Evolutionary conservation across 495 filamentous ascomycete genomes (phyloP), one percentile per base, ranked within the genome.

Genomic region (Sordaria brevicollis): DNA sequence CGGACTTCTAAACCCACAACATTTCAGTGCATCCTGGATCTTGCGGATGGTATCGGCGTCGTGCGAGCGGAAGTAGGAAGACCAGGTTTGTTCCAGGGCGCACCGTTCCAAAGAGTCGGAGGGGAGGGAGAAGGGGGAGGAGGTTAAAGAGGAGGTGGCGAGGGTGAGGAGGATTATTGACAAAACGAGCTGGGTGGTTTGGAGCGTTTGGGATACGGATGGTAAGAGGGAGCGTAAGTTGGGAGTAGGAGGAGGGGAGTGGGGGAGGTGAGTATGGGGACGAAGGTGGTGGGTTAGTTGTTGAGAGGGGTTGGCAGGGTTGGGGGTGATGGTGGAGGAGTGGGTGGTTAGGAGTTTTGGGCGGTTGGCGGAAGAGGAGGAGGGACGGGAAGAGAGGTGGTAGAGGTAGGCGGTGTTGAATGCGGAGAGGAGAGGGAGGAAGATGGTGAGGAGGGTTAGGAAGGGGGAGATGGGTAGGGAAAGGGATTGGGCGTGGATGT

Each of bases 1-100:
- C 5, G 83, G 73, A 25, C 81, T 84, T 34, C 80, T 79, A 13
- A 90, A 79, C 3, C 90, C 90, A 70, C 90, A 93, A 77, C 90
- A 93, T 9, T 83, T 73, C 41, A 91, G 83, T 0, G 79, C 72
- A 75, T 92, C 87, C 69, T 93, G 89, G 70, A 93, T 90, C 9
- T 76, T 65, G 65, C 85, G 78, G 68, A 93, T 88, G 10, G 80
- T 75, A 19, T 79, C 74, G 1, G 69, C 81, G 67, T 90, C 76
- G 71, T 88, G 85, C 0, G 67, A 37, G 0, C 70, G 71, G 70
- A 83, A 91, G 67, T 89, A 73, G 2, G 43, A 31, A 54, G 79
- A 74, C 90, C 90, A 93, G 29, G 76, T 76, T 31, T 79, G 71
- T 7, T 88, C 76, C 5, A 92, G 82, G 35, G 69, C 66, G 65